Evolutionary conservation across 345 rosid genomes (phyloP).

Genomic region (Syzygium aromaticum): DNA sequence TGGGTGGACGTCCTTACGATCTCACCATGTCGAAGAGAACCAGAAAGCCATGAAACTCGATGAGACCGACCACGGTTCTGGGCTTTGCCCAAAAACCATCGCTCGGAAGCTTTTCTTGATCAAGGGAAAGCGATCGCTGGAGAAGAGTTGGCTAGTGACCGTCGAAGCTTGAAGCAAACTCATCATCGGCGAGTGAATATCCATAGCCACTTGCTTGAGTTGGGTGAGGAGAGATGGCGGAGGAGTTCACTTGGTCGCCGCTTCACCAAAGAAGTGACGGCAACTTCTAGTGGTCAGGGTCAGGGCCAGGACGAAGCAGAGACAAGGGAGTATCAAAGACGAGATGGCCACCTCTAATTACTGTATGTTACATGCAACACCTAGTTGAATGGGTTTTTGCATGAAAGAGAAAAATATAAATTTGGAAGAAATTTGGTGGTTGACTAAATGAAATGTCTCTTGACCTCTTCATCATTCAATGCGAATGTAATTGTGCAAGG

Average conservation of each 20-base stretch:
- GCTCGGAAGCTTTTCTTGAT: not conserved
- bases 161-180: slow-evolving; percentile 50
- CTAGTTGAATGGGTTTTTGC: too few species aligned
- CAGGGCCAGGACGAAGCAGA: not conserved
- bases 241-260: slow-evolving; percentile 38
- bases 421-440: too few species aligned
- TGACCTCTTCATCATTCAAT: too few species aligned
- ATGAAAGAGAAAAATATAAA: too few species aligned
- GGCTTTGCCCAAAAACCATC: not conserved
- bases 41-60: slow-evolving; percentile 32
- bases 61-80: not conserved
- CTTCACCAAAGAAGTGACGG: slow-evolving; percentile 38
- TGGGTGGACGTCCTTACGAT: slow-evolving; percentile 29
- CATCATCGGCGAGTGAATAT: slow-evolving; percentile 19
- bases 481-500: too few species aligned
- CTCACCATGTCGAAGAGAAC: slow-evolving; percentile 62
- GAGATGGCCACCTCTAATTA: too few species aligned
- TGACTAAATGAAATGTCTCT: too few species aligned
- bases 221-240: not conserved
- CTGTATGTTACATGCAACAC: too few species aligned
- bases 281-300: slow-evolving; percentile 23
- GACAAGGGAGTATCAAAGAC: slow-evolving; percentile 1
- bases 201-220: not conserved
- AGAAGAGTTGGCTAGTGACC: slow-evolving; percentile 13
- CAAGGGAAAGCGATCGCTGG: not conserved